Base-by-base conservation (phyloP, 192 early-diverging fungal species). In the Chytriomyces sp. region DNA sequence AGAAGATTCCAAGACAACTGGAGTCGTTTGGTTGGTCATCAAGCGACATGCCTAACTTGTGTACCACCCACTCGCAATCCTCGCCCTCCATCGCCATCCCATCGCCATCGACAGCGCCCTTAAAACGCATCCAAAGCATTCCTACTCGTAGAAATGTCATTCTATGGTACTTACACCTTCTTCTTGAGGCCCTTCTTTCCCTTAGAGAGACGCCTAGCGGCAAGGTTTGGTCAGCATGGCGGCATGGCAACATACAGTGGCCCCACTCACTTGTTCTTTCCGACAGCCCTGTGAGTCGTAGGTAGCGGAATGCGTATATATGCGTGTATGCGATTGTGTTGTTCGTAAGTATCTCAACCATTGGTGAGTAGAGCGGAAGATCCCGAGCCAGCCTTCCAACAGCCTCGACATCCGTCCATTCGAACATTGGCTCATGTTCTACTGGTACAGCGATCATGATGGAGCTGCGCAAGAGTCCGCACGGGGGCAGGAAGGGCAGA, bases 101-200 rank as follows among this genome's bases (percentile, higher is more conserved):
- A 49, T 14, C 44, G 22, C 22, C 44, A 14, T n/a, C 44, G 44
- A 49, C 44, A 49, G 2, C 44, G 22, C 22, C 22, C 44, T n/a
- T 22, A 22, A 49, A 49, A n/a, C 44, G 44, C 17, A 22, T 49
- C n/a, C n/a, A n/a, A n/a, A n/a, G n/a, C 95, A 91, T 97, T 97
- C 89, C 95, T 97, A 78, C 95, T 94, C 88, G 96, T 97, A 78
- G 93, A 94, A 75, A 97, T 88, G 84, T 94, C 92, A 91, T 90
- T 94, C 17, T 49, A 49, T 77, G 66, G 72, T 81, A 90, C 87
- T 85, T 91, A 87, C 91, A 91, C 88, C 90, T 93, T 96, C 92
- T 96, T 96, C 92, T 96, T 96, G 73, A 94, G 85, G 74, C 93
- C 94, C 91, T 96, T 96, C 88, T 95, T 96, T 77, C 94, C 94